Evolutionary conservation across 2,329 filamentous ascomycete species (phyloP).

Genomic region (Cordyceps cateniannulata): DNA sequence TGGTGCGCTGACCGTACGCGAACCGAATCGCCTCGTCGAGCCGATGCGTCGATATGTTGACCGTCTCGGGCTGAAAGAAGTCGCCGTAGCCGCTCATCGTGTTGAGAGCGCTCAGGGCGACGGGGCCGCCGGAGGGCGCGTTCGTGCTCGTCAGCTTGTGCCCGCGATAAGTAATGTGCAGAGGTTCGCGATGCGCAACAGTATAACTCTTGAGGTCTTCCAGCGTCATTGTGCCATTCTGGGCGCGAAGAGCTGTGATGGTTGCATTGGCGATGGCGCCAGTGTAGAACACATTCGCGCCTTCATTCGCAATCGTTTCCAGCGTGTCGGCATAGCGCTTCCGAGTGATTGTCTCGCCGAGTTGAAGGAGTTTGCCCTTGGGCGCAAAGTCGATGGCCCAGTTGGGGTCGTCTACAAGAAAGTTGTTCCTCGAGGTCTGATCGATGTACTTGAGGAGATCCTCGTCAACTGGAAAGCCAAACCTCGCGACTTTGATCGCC

Average conservation of each 20-base stretch:
- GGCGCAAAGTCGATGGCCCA: conserved; percentile 86
- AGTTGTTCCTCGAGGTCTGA: conserved; percentile 43
- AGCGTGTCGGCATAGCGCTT: conserved; percentile 69
- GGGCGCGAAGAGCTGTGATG: conserved; percentile 55
- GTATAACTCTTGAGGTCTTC: conserved; percentile 68
- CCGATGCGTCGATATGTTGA: conserved; percentile 63
- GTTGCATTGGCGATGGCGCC: conserved; percentile 64
- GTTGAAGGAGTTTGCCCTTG: conserved; percentile 55
- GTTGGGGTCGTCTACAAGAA: conserved; percentile 61
- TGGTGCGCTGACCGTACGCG: conserved; percentile 66
- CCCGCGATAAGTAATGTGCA: conserved; percentile 59
- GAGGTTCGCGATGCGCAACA: conserved; percentile 54
- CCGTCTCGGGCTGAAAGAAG: conserved; percentile 49
- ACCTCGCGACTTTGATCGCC: conserved; percentile 62
- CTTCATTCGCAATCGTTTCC: conserved; percentile 59
- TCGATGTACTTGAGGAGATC: conserved; percentile 69
- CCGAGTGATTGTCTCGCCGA: conserved; percentile 70
- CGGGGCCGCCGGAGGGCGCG: conserved; percentile 67
- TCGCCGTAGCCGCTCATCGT: conserved; percentile 64
- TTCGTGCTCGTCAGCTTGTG: conserved; percentile 61
- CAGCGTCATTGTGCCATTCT: conserved; percentile 71
- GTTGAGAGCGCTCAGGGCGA: conserved; percentile 68
- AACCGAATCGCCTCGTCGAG: conserved; percentile 82
- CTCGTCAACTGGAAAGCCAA: conserved; percentile 64
- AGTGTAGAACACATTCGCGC: conserved; percentile 62